A percentile compares a stretch with the other conserved stretches of the same genome.
Conservation (phyloP, 2,329 filamentous ascomycete genomes). For the Chaetomiaceae sp. region DNA sequence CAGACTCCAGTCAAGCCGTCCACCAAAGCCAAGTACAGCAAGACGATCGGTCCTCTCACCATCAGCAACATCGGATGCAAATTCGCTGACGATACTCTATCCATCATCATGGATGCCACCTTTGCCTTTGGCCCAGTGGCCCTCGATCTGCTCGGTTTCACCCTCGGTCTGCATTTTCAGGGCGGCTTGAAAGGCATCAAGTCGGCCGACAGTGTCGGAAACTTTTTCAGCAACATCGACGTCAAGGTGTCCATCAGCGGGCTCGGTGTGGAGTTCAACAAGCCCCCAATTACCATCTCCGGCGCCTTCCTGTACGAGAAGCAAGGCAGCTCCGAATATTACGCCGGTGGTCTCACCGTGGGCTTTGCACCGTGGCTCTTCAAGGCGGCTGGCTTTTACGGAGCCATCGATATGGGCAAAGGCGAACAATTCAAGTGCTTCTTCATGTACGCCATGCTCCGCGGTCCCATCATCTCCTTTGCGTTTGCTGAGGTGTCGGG, state of each 20-base stretch:
- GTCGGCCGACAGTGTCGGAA: not conserved
- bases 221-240: constrained; percentile 8
- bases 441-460: not conserved
- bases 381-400: constrained; percentile 39
- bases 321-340: constrained; percentile 28
- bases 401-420: constrained; percentile 1
- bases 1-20: not conserved
- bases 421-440: not conserved
- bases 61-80: constrained; percentile 35
- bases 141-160: constrained; percentile 34
- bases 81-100: constrained; percentile 26
- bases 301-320: constrained; percentile 30
- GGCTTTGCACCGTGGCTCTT: constrained; percentile 35
- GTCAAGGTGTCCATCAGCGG: constrained; percentile 30
- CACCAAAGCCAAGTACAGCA: too few relatives aligned
- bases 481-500: constrained; percentile 36
- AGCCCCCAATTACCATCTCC: constrained; percentile 34
- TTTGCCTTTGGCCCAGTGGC: constrained; percentile 35
- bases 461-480: constrained; percentile 37
- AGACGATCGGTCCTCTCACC: constrained; percentile 28
- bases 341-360: constrained; percentile 35
- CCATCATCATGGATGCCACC: constrained; percentile 33
- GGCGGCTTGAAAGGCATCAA: too few relatives aligned
- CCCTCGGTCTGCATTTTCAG: constrained; percentile 28
- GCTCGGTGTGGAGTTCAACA: constrained; percentile 32